Evolutionary conservation across 2,329 filamentous ascomycete species (phyloP), one percentile per base, ranked within the genome.

Genomic region (Xylaria sp.): DNA sequence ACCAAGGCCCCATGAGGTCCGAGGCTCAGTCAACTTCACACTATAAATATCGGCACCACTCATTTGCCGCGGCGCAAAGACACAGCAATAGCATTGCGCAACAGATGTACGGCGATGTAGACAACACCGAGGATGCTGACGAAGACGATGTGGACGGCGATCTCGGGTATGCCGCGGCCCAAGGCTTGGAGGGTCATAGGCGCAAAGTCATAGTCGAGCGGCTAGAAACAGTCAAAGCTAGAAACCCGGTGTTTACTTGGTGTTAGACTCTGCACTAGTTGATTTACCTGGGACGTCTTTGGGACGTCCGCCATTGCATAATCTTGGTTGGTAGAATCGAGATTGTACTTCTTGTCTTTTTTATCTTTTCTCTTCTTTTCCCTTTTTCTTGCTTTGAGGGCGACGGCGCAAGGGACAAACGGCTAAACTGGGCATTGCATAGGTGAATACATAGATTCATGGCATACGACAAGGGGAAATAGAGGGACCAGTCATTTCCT

Each of bases 171-270:
- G 93, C 94, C 11, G 95, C 94, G 0, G 96, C 96, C 0, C 93
- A 95, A 78, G 96, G 93, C 29, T 93, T 97, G 88, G 96, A 98
- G 79, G 92, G 92, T 13, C 92, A 94, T 75, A 90, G 92, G 77
- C 88, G 94, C 74, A 97, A 96, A 80, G 96, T 99, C 54, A 98
- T 99, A 83, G 94, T 99, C 54, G 96, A 99, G 84, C 86, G 96
- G 69, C 82, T 99, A 65, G 96, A 99, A 83, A 92, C 95, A 67
- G 96, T 99, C 69, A 98, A 98, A 85, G 93, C 90, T 77, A 92
- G 91, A 78, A 96, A 97, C 77, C 96, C 96, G 1, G 94, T 99
- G 36, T 99, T 99, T 80, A 97, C 92, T 50, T 99, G 96, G 92
- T 99, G 96, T 83, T 98, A 82, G 82, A 59, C 20, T 49, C 22